Evolutionary conservation across 129 eudicot species (phyloP).

Genomic region (Pulicaria dysenterica): DNA sequence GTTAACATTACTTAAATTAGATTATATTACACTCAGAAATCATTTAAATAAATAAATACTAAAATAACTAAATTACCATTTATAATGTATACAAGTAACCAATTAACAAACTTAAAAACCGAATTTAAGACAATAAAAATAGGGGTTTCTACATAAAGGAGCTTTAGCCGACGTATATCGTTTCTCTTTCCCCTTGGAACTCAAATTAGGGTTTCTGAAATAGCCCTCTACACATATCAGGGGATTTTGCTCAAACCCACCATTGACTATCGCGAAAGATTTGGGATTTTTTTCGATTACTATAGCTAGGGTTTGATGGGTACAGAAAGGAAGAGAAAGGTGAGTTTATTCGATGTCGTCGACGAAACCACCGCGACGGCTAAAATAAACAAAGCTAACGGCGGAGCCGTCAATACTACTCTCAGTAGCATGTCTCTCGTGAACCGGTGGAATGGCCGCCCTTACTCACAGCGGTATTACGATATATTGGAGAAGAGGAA

Average conservation of each 20-base stretch:
- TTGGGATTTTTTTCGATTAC: neutral
- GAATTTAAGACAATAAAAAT: no score
- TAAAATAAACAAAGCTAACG: slow-evolving; percentile 49
- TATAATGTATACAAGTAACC: no score
- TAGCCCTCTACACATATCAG: neutral
- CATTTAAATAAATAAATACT: no score
- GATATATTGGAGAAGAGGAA: slow-evolving; percentile 89
- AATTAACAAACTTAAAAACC: no score
- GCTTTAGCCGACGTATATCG: slow-evolving; percentile 16
- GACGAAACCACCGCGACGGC: slow-evolving; percentile 50
- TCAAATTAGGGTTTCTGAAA: slow-evolving; percentile 37
- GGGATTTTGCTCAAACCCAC: slow-evolving; percentile 8
- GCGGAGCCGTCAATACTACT: slow-evolving; percentile 27
- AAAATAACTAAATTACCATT: no score
- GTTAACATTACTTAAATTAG: no score
- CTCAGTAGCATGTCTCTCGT: slow-evolving; percentile 30
- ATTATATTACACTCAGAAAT: no score
- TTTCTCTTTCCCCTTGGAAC: slow-evolving; percentile 19
- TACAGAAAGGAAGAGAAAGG: slow-evolving; percentile 81
- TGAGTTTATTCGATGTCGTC: slow-evolving; percentile 85
- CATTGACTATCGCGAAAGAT: neutral
- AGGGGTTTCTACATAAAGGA: neutral
- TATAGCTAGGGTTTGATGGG: slow-evolving; percentile 46
- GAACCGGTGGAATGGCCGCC: slow-evolving; percentile 73
- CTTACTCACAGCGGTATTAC: slow-evolving; percentile 59